A percentile compares a stretch with the other conserved stretches of the same genome.
These are phyloP conservation scores for Metarhizium humberi DNA, from an alignment of 2,329 filamentous ascomycete species.

Conservation along the genomic window DNA sequence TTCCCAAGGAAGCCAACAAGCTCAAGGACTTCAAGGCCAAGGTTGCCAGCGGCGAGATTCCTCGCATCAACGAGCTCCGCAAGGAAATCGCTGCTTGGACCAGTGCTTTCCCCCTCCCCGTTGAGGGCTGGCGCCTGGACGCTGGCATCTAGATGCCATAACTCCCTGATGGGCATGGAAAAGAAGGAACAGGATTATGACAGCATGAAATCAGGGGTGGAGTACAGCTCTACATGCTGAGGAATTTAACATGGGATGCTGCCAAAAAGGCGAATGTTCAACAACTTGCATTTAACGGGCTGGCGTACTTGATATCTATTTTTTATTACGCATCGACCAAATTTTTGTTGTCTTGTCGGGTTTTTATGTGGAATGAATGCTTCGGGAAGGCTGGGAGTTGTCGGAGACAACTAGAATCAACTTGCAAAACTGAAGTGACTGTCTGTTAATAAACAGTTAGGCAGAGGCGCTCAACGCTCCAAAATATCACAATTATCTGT, in stretches of 20 bases:
- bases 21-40: slow-evolving; percentile 98
- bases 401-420: slow-evolving; percentile 6
- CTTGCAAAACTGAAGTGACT: not conserved
- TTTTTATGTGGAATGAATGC: not conserved
- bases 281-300: slow-evolving; percentile 15
- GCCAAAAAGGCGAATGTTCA: slow-evolving; percentile 15
- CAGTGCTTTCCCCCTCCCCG: slow-evolving; percentile 82
- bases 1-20: slow-evolving; percentile 98
- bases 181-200: not conserved
- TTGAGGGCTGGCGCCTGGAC: slow-evolving; percentile 60
- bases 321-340: slow-evolving; percentile 4
- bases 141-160: slow-evolving; percentile 40
- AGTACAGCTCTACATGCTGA: slow-evolving; percentile 3
- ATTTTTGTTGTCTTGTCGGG: not conserved
- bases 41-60: slow-evolving; percentile 67
- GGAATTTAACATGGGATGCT: slow-evolving; percentile 15
- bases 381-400: slow-evolving; percentile 8
- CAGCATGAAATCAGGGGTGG: not conserved
- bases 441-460: slow-evolving; percentile 1
- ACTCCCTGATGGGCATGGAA: not conserved
- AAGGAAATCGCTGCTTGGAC: slow-evolving; percentile 88
- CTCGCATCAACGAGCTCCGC: slow-evolving; percentile 75
- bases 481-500: not conserved
- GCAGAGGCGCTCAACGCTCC: slow-evolving; percentile 10
- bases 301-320: slow-evolving; percentile 11